Evolutionary conservation across 495 filamentous ascomycete genomes (phyloP).

Genomic region (Penicillium malachiteum): DNA sequence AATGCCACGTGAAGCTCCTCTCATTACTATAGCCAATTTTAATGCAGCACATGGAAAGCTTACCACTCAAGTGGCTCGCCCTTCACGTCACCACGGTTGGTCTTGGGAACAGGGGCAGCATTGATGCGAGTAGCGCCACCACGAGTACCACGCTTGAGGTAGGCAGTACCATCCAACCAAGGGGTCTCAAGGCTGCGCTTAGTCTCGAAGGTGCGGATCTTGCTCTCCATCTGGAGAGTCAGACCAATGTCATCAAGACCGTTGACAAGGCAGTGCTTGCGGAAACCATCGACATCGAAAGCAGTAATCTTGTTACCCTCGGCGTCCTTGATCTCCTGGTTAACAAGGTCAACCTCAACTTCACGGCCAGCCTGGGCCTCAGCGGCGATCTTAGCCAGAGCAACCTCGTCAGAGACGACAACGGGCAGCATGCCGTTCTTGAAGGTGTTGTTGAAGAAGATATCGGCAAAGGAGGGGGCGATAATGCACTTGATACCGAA

Average conservation of each 20-base stretch:
- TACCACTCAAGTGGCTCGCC: constrained; percentile 94
- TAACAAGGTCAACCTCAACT: constrained; percentile 86
- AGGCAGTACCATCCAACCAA: constrained; percentile 88
- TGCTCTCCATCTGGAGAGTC: constrained; percentile 86
- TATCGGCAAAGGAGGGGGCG: constrained; percentile 90
- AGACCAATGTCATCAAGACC: constrained; percentile 95
- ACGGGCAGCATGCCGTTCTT: constrained; percentile 99
- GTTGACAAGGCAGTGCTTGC: constrained; percentile 92
- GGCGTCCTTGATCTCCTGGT: constrained; percentile 77
- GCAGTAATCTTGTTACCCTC: constrained; percentile 66
- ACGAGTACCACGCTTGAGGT: constrained; percentile 68
- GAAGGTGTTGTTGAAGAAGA: constrained; percentile 99
- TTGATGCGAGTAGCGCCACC: constrained; percentile 65
- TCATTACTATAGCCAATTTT: constrained; percentile 12
- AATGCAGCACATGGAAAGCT: constrained; percentile 19
- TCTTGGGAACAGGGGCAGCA: constrained; percentile 82
- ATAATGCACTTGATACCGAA: constrained; percentile 95
- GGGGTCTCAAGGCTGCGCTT: constrained; percentile 75
- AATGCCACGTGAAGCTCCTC: constrained; percentile 6
- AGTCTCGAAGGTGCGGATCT: constrained; percentile 81
- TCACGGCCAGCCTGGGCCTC: constrained; percentile 83
- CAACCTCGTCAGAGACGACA: constrained; percentile 63
- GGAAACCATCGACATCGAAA: constrained; percentile 89
- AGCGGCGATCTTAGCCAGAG: constrained; percentile 67
- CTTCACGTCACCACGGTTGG: constrained; percentile 82